Evolutionary conservation across 1,284 basidiomycete genomes (phyloP).

Genomic region (Marasmius oreades): DNA sequence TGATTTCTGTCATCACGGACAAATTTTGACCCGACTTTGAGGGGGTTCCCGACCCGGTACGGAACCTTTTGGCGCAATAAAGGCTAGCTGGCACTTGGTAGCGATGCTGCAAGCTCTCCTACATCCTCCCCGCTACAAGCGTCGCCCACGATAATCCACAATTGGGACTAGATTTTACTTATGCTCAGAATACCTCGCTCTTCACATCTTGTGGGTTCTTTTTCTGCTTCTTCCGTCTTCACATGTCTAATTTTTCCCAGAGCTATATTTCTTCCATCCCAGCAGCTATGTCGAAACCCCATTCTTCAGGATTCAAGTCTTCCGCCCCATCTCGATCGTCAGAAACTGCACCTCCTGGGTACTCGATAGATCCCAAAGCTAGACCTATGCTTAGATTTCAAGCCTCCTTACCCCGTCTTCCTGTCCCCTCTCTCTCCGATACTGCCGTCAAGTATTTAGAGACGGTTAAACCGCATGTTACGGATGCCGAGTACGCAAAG

Average conservation of each 20-base stretch:
- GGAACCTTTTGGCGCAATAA: too few species aligned
- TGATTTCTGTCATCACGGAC: background rate
- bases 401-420: conserved; percentile 75
- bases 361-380: conserved; percentile 37
- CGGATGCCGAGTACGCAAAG: conserved; percentile 54
- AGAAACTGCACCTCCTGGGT: conserved; percentile 20
- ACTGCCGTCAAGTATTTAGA: conserved; percentile 88
- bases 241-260: background rate
- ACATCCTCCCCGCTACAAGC: background rate
- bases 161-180: too few species aligned
- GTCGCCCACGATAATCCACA: too few species aligned
- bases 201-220: conserved; percentile 6
- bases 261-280: background rate
- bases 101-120: background rate
- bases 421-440: conserved; percentile 79
- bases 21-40: too few species aligned
- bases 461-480: conserved; percentile 73
- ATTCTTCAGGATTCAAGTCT: conserved; percentile 13
- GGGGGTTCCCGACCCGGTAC: too few species aligned
- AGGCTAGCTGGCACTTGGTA: too few species aligned
- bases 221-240: background rate
- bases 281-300: conserved; percentile 13
- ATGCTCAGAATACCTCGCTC: conserved; percentile 9
- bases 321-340: conserved; percentile 8
- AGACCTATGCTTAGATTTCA: conserved; percentile 81